phyloP scores from a whole-genome alignment of 371 early-diverging fungal genomes.

The Mycotypha africana region DNA sequence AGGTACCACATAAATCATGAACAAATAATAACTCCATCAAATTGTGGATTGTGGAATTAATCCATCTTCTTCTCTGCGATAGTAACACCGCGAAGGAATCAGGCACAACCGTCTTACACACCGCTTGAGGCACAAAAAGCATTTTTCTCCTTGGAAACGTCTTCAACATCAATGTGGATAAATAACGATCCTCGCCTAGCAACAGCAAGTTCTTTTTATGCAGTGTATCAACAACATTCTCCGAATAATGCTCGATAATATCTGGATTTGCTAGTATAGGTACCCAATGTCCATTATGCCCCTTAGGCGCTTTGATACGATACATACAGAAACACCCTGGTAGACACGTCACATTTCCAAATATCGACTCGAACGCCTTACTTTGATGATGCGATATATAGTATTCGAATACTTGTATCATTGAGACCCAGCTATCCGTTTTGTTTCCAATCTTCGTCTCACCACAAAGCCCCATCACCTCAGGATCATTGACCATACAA shows the following conservation, averaged over 20 bases:
- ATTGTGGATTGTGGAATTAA: conserved; percentile 90
- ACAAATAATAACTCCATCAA: conserved; percentile 81
- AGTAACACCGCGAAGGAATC: conserved; percentile 73
- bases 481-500: conserved; percentile 70
- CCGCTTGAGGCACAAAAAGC: conserved; percentile 91
- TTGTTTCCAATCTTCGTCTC: conserved; percentile 89
- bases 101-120: conserved; percentile 83
- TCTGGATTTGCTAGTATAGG: conserved; percentile 84
- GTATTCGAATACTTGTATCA: conserved; percentile 68
- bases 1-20: conserved; percentile 83
- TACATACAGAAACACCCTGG: conserved; percentile 97
- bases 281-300: conserved; percentile 55
- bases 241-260: conserved; percentile 88
- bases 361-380: conserved; percentile 94
- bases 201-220: conserved; percentile 94
- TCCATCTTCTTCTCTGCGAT: conserved; percentile 91
- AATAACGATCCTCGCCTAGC: conserved; percentile 94
- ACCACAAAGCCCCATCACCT: conserved; percentile 80
- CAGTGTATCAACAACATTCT: conserved; percentile 86
- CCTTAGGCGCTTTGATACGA: conserved; percentile 83
- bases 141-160: conserved; percentile 89
- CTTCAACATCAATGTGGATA: conserved; percentile 92
- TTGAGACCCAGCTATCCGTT: conserved; percentile 78
- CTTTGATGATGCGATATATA: conserved; percentile 89
- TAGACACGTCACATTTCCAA: conserved; percentile 96